Evolutionary conservation across 2,329 filamentous ascomycete species (phyloP).

Genomic region (Colletotrichum sp.): DNA sequence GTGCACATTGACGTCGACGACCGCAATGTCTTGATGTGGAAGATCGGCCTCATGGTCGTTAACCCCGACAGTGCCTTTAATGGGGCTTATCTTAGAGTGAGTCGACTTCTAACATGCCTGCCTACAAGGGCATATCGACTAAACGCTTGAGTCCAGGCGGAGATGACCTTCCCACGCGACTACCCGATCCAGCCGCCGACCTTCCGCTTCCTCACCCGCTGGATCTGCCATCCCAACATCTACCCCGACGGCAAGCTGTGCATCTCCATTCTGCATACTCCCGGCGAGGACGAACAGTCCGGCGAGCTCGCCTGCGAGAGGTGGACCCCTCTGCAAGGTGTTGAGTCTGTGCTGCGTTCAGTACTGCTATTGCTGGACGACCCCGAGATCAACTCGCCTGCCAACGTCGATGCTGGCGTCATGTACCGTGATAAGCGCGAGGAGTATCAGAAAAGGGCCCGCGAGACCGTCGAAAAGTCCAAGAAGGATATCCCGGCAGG

Average conservation of each 20-base stretch:
- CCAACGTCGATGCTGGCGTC: slow-evolving; percentile 92
- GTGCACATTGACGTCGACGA: slow-evolving; percentile 86
- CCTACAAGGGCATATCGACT: not conserved
- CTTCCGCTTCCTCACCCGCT: slow-evolving; percentile 78
- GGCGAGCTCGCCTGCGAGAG: slow-evolving; percentile 89
- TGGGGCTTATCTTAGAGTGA: slow-evolving; percentile 84
- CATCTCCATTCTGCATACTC: slow-evolving; percentile 94
- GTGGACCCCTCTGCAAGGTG: slow-evolving; percentile 92
- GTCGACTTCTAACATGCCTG: slow-evolving; percentile 9
- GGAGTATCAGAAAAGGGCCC: slow-evolving; percentile 73
- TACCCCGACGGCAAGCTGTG: slow-evolving; percentile 90
- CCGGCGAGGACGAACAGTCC: slow-evolving; percentile 91
- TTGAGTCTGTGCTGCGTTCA: slow-evolving; percentile 92
- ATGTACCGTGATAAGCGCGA: slow-evolving; percentile 77
- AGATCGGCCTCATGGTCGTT: slow-evolving; percentile 86
- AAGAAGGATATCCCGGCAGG: slow-evolving; percentile 80
- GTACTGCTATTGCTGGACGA: slow-evolving; percentile 92
- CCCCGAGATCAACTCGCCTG: slow-evolving; percentile 90
- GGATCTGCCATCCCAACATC: slow-evolving; percentile 92
- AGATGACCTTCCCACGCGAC: slow-evolving; percentile 85
- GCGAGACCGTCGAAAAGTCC: slow-evolving; percentile 72
- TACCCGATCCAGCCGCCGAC: slow-evolving; percentile 90
- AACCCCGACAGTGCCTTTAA: slow-evolving; percentile 93
- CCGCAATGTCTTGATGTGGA: slow-evolving; percentile 87
- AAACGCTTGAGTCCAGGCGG: slow-evolving; percentile 55